Evolutionary conservation across 2,329 filamentous ascomycete genomes (phyloP).

Genomic region (Paraphoma chrysanthemicola): DNA sequence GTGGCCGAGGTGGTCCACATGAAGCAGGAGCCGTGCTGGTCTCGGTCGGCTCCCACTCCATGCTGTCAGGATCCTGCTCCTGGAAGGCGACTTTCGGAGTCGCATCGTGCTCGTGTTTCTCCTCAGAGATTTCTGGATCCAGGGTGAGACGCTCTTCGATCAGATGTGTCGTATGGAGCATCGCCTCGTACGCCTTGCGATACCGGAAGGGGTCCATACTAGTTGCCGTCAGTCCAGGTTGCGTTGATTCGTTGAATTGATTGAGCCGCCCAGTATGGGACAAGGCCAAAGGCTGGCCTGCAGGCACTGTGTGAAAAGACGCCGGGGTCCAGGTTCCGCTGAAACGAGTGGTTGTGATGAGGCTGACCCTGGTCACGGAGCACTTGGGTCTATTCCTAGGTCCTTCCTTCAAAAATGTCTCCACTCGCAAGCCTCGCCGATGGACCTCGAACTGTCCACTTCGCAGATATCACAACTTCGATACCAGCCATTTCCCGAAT

Average conservation of each 20-base stretch:
- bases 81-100: constrained; percentile 20
- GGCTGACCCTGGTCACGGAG: not conserved
- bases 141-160: constrained; percentile 40
- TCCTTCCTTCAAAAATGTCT: constrained; percentile 6
- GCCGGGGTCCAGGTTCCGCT: constrained; percentile 10
- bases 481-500: constrained; percentile 27
- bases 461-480: constrained; percentile 12
- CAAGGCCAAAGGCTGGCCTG: not conserved
- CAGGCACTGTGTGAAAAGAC: constrained; percentile 11
- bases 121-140: constrained; percentile 14
- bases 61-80: constrained; percentile 44
- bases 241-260: not conserved
- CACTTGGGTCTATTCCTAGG: not conserved
- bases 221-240: constrained; percentile 18
- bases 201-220: constrained; percentile 48
- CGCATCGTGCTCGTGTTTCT: constrained; percentile 9
- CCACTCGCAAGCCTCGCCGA: constrained; percentile 3
- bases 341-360: constrained; percentile 6
- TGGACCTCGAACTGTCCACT: constrained; percentile 11
- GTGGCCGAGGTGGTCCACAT: constrained; percentile 37
- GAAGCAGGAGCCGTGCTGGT: constrained; percentile 33
- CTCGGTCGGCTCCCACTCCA: constrained; percentile 48
- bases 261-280: not conserved
- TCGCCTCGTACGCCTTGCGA: constrained; percentile 46
- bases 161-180: constrained; percentile 44